Evolutionary conservation across 1,284 basidiomycete species (phyloP), one percentile per base, ranked within the genome.

Genomic region (Bjerkandera adusta): DNA sequence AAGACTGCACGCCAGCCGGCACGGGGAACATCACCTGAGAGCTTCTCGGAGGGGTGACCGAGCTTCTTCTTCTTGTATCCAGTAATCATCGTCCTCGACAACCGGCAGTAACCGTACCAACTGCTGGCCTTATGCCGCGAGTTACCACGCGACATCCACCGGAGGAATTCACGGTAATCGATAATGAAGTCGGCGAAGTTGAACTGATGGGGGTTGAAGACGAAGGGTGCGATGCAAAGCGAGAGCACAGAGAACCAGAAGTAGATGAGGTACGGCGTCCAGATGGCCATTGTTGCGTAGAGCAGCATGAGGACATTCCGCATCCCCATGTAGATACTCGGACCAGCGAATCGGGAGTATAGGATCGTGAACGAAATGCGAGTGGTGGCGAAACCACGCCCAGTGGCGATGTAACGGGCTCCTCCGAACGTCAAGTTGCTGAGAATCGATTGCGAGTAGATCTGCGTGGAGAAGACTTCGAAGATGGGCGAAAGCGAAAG

Each of bases 191-290:
- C 94, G 57, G 89, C 70, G 65, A 86, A 91, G 18, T 92, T 91
- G 79, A 97, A 97, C 66, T 97, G 95, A 70, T 97, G 95, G 10
- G 95, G 95, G 70, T 97, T 97, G 81, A 97, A 97, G 52, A 97
- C 60, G 82, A 97, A 97, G 2, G 95, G 94, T 25, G 95, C 92
- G 54, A 97, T 79, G 68, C 91, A 95, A 13, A 97, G 80, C 35
- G 94, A 92, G 47, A 93, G 68, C 50, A 94, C 89, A 13, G 91
- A 93, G 63, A 89, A 76, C 94, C 94, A 97, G 83, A 97, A 97
- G 78, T 97, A 97, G 71, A 96, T 89, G 58, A 97, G 74, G 69
- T 92, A 89, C 3, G 91, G 90, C 53, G 93, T 90, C 88, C 90
- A 97, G 57, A 97, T 79, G 13, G 90, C 73, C 71, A 97, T 77